phyloP scores from a whole-genome alignment of 2,329 filamentous ascomycete species.

The Zymoseptoria tritici region DNA sequence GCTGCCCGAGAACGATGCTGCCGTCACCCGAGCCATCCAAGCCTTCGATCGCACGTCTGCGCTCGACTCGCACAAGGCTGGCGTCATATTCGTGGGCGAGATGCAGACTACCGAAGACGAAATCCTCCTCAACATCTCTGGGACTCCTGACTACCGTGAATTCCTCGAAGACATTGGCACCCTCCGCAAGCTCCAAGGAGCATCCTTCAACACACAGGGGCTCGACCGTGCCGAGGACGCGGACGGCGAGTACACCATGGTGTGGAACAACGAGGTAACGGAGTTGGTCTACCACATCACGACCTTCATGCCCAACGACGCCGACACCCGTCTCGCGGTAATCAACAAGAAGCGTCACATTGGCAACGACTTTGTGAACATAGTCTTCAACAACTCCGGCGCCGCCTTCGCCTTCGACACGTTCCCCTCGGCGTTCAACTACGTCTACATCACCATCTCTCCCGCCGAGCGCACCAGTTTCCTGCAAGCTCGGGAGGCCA shows the following conservation, averaged over 20 bases:
- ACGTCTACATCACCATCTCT: slow-evolving; percentile 91
- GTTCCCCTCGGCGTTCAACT: slow-evolving; percentile 92
- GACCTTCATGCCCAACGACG: slow-evolving; percentile 92
- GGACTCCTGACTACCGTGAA: slow-evolving; percentile 78
- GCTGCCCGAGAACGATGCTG: slow-evolving; percentile 55
- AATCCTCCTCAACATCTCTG: slow-evolving; percentile 78
- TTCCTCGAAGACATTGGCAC: slow-evolving; percentile 79
- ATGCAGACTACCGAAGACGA: slow-evolving; percentile 75
- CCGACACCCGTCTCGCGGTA: slow-evolving; percentile 58
- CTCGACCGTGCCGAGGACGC: slow-evolving; percentile 68
- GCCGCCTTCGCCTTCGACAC: slow-evolving; percentile 77
- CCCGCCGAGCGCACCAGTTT: slow-evolving; percentile 76
- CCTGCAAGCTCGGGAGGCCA: slow-evolving; percentile 50
- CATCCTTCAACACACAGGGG: slow-evolving; percentile 87
- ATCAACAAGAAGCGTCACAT: slow-evolving; percentile 84
- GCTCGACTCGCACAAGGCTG: slow-evolving; percentile 91
- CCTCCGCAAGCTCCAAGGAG: slow-evolving; percentile 69
- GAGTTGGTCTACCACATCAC: slow-evolving; percentile 94
- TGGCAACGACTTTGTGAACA: slow-evolving; percentile 96
- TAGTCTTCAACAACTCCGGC: slow-evolving; percentile 97
- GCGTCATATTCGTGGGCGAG: slow-evolving; percentile 86
- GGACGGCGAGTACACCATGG: slow-evolving; percentile 83
- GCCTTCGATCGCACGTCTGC: slow-evolving; percentile 82
- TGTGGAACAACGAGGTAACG: slow-evolving; percentile 89
- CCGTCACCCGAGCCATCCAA: slow-evolving; percentile 64